A percentile compares a stretch with the other conserved stretches of the same genome.
These are phyloP conservation scores for Phytophthora melonis DNA, from an alignment of 352 stramenopile species.

Conservation along the genomic window DNA sequence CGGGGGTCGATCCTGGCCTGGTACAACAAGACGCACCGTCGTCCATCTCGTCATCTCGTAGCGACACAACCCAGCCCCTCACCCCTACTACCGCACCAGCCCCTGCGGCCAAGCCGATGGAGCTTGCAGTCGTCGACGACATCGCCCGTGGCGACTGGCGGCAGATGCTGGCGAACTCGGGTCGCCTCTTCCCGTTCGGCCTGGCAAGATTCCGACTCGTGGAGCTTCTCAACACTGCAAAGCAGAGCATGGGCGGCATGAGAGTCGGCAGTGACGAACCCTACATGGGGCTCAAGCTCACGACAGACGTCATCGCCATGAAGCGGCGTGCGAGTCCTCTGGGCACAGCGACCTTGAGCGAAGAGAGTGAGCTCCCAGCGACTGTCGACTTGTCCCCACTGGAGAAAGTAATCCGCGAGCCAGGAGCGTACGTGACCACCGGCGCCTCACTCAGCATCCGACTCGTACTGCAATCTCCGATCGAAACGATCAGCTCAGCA, in stretches of 20 bases:
- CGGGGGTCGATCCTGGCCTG: slow-evolving; percentile 34
- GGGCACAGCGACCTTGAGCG: slow-evolving; percentile 29
- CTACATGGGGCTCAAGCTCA: slow-evolving; percentile 59
- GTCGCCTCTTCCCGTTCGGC: slow-evolving; percentile 65
- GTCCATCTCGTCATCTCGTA: slow-evolving; percentile 16
- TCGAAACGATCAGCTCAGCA: slow-evolving; percentile 17
- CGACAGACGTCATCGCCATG: slow-evolving; percentile 55
- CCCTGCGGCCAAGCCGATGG: slow-evolving; percentile 41
- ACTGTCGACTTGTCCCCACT: slow-evolving; percentile 42
- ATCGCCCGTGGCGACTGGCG: slow-evolving; percentile 64
- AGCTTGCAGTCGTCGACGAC: slow-evolving; percentile 68
- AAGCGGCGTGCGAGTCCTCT: slow-evolving; percentile 68
- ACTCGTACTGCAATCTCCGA: slow-evolving; percentile 51
- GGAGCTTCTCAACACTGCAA: slow-evolving; percentile 55
- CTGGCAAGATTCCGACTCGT: slow-evolving; percentile 63
- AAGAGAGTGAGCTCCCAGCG: slow-evolving; percentile 34
- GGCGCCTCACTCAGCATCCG: slow-evolving; percentile 53
- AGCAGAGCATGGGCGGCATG: slow-evolving; percentile 27
- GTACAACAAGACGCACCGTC: slow-evolving; percentile 8
- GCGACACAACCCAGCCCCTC: neutral
- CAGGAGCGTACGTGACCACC: slow-evolving; percentile 59
- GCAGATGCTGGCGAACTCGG: slow-evolving; percentile 47
- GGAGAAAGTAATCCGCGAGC: slow-evolving; percentile 64
- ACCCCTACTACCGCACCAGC: neutral
- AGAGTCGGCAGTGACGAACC: slow-evolving; percentile 24